These are phyloP conservation scores for Artomyces pyxidatus DNA, from an alignment of 768 basidiomycete species.

Conservation along the genomic window DNA sequence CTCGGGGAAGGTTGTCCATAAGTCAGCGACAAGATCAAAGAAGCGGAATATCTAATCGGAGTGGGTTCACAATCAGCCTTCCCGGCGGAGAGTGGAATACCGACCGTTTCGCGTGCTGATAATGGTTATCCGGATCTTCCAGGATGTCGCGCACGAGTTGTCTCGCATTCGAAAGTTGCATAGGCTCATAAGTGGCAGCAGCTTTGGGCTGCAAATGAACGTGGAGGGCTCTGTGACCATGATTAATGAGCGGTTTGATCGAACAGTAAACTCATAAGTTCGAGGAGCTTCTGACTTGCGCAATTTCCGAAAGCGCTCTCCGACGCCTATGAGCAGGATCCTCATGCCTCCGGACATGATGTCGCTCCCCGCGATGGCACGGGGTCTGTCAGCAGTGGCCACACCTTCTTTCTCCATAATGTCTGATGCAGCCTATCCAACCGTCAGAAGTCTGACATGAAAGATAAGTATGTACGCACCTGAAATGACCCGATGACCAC, in stretches of 20 bases:
- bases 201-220: conserved; percentile 26
- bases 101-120: conserved; percentile 28
- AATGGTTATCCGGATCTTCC: conserved; percentile 24
- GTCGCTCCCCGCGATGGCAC: conserved; percentile 27
- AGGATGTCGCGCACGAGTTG: conserved; percentile 29
- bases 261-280: background rate
- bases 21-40: conserved; percentile 29
- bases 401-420: conserved; percentile 33
- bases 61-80: background rate
- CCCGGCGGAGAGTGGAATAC: background rate
- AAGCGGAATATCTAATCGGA: conserved; percentile 28
- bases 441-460: background rate
- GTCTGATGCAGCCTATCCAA: conserved; percentile 26
- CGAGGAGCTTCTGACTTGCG: conserved; percentile 16
- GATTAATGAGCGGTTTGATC: background rate
- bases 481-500: conserved; percentile 37
- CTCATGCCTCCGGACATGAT: conserved; percentile 28
- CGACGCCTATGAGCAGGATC: conserved; percentile 19
- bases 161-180: conserved; percentile 27
- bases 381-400: conserved; percentile 28
- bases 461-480: conserved; percentile 3
- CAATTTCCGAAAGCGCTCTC: conserved; percentile 24
- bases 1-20: conserved; percentile 34
- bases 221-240: conserved; percentile 24
- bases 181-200: conserved; percentile 24